Percentiles rank a stretch among this genome's conserved stretches.
phyloP scores from a whole-genome alignment of 768 basidiomycete genomes.

The Serendipita sp. region DNA sequence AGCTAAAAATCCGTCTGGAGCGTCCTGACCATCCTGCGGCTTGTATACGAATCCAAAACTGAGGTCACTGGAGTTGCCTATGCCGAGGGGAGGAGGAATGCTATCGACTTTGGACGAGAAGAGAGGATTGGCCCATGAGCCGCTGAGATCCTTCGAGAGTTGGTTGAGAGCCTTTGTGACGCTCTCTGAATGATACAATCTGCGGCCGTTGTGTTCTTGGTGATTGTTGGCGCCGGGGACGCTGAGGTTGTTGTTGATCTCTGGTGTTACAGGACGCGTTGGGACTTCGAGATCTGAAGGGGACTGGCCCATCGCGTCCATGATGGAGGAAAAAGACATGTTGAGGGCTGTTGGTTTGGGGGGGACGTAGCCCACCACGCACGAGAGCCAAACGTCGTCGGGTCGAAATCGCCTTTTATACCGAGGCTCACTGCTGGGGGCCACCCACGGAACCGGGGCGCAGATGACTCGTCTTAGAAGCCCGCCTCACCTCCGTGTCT shows the following conservation, averaged over 20 bases:
- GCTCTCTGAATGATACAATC: background rate
- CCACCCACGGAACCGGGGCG: too few relatives aligned
- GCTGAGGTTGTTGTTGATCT: background rate
- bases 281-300: background rate
- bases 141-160: slow-evolving; percentile 1
- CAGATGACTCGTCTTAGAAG: too few relatives aligned
- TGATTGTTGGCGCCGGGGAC: background rate
- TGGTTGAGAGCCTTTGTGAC: background rate
- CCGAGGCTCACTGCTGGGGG: too few relatives aligned
- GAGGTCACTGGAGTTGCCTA: background rate
- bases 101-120: background rate
- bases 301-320: background rate
- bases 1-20: background rate
- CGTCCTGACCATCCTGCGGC: background rate
- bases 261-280: background rate
- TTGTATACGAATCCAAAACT: background rate
- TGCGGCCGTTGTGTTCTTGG: background rate
- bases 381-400: too few relatives aligned
- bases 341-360: too few relatives aligned
- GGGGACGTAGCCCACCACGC: too few relatives aligned
- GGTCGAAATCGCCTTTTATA: too few relatives aligned
- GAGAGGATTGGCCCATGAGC: background rate
- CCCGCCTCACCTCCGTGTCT: too few relatives aligned
- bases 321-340: background rate
- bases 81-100: background rate